Conservation (phyloP, 768 basidiomycete species). For the Xerocomellus chrysenteron region DNA sequence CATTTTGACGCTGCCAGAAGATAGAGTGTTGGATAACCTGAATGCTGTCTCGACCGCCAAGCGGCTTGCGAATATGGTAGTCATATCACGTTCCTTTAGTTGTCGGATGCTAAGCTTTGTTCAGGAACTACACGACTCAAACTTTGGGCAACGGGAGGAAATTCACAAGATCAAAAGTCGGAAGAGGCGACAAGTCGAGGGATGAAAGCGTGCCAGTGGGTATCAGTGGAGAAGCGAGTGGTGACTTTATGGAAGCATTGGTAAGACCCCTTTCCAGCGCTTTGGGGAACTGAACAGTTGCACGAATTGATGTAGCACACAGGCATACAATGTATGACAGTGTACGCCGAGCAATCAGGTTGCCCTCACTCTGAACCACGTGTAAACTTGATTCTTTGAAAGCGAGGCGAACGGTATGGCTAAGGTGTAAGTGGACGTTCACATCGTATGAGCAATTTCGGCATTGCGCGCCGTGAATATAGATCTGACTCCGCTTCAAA, state of each 20-base stretch:
- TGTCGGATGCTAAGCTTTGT: slow-evolving; percentile 5
- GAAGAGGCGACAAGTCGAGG: slow-evolving; percentile 19
- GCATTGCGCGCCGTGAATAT: slow-evolving; percentile 12
- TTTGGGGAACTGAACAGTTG: background rate
- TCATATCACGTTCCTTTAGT: background rate
- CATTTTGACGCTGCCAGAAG: slow-evolving; percentile 77
- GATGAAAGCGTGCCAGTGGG: background rate
- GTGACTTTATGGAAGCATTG: background rate
- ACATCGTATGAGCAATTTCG: background rate
- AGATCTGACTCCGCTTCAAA: slow-evolving; percentile 18
- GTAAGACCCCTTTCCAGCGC: slow-evolving; percentile 11
- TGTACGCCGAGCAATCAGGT: background rate
- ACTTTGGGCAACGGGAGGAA: slow-evolving; percentile 87
- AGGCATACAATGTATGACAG: background rate
- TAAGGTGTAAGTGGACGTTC: background rate
- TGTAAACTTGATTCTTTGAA: background rate
- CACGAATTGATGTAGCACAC: background rate
- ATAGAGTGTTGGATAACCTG: slow-evolving; percentile 76
- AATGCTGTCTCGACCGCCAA: slow-evolving; percentile 92
- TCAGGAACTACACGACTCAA: slow-evolving; percentile 82
- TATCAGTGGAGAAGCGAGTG: background rate
- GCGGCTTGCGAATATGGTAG: slow-evolving; percentile 89
- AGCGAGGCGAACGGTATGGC: too few relatives aligned
- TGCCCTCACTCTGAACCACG: background rate
- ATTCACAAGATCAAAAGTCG: slow-evolving; percentile 65